These are phyloP conservation scores for Opeltia flavorubescens DNA, from an alignment of 495 filamentous ascomycete species.

Conservation along the genomic window DNA sequence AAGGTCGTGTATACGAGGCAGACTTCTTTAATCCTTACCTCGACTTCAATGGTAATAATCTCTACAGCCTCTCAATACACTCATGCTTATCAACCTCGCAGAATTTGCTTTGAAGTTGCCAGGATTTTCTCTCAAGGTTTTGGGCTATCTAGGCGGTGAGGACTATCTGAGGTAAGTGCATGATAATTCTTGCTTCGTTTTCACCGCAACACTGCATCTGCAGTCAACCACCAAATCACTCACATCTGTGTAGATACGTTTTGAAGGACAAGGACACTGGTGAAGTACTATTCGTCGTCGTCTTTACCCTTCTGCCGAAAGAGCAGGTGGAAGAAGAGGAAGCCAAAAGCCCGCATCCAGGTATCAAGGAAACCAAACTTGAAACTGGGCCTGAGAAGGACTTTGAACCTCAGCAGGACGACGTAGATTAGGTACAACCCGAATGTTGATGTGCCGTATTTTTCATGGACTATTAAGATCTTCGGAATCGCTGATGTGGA, in stretches of 20 bases:
- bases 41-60: slow-evolving; percentile 53
- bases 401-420: slow-evolving; percentile 12
- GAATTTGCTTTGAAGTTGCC: slow-evolving; percentile 71
- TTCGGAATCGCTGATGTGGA: too few species aligned
- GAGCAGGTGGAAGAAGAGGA: slow-evolving; percentile 44
- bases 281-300: slow-evolving; percentile 60
- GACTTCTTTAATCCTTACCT: slow-evolving; percentile 94
- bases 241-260: slow-evolving; percentile 66
- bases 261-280: slow-evolving; percentile 60
- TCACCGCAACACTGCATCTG: background rate
- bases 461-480: too few species aligned
- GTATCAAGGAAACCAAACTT: background rate
- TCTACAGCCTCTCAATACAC: background rate
- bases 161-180: slow-evolving; percentile 30
- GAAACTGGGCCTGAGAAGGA: background rate
- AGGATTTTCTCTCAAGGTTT: slow-evolving; percentile 59
- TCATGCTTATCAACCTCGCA: slow-evolving; percentile 10
- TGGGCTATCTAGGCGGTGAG: slow-evolving; percentile 73
- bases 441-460: too few species aligned
- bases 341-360: background rate
- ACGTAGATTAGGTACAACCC: slow-evolving; percentile 14
- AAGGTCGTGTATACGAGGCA: slow-evolving; percentile 47
- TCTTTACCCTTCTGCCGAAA: slow-evolving; percentile 57
- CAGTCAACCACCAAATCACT: slow-evolving; percentile 6
- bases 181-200: too few species aligned